Evolutionary conservation across 495 filamentous ascomycete genomes (phyloP).

Genomic region (Aspergillus panamensis): DNA sequence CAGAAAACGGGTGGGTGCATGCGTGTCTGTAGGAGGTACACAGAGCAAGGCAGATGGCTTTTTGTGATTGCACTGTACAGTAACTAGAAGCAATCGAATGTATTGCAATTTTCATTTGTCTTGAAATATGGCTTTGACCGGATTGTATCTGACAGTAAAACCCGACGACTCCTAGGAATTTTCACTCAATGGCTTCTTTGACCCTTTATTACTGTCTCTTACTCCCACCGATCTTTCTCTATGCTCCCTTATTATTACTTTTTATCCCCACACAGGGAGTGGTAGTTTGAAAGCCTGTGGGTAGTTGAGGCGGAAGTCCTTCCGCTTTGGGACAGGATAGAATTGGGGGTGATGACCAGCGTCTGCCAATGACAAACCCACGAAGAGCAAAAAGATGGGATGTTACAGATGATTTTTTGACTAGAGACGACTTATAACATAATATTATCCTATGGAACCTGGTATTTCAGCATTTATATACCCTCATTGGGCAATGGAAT

Average conservation of each 20-base stretch:
- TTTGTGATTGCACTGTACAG: constrained; percentile 42
- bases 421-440: background rate
- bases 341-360: background rate
- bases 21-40: constrained; percentile 4
- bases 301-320: constrained; percentile 9
- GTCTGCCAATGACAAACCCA: background rate
- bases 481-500: constrained; percentile 6
- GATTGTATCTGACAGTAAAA: background rate
- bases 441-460: background rate
- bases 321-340: constrained; percentile 9
- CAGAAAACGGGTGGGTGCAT: background rate
- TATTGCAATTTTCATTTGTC: constrained; percentile 31
- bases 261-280: constrained; percentile 1
- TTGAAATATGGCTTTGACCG: background rate
- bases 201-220: background rate
- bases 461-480: constrained; percentile 10
- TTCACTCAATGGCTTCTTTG: background rate
- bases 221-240: background rate
- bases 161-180: background rate
- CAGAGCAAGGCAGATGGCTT: constrained; percentile 12
- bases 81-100: constrained; percentile 50
- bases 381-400: background rate
- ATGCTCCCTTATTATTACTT: background rate
- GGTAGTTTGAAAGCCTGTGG: constrained; percentile 1
- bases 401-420: background rate